A percentile compares a stretch with the other conserved stretches of the same genome.
Evolutionary conservation across 2,329 filamentous ascomycete species (phyloP).

Genomic region (Hymenoscyphus scutula): DNA sequence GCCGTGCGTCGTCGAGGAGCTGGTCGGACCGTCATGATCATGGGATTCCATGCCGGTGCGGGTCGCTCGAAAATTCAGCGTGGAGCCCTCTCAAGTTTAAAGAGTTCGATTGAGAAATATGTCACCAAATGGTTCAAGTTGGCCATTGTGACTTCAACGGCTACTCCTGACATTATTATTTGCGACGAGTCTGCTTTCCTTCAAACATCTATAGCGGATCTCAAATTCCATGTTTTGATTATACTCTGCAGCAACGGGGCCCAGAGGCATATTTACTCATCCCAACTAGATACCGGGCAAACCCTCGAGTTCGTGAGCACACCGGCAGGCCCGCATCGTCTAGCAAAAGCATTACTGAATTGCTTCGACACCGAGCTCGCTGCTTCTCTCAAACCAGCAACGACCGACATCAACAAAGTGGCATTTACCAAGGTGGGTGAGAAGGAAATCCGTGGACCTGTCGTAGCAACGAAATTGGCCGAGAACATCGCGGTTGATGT

Average conservation of each 20-base stretch:
- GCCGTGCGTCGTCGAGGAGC: constrained; percentile 21
- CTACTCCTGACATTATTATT: constrained; percentile 23
- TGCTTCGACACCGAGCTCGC: constrained; percentile 24
- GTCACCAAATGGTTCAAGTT: constrained; percentile 26
- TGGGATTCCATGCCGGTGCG: constrained; percentile 22
- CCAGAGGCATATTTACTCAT: constrained; percentile 21
- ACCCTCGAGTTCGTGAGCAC: constrained; percentile 28
- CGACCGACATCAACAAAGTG: not conserved
- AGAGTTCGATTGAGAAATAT: constrained; percentile 27
- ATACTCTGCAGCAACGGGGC: constrained; percentile 26
- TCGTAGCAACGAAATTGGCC: not conserved
- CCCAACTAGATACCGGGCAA: constrained; percentile 18
- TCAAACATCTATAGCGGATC: constrained; percentile 11
- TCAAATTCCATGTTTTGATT: constrained; percentile 17
- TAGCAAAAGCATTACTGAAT: constrained; percentile 28
- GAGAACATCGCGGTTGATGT: not conserved
- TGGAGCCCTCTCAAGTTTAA: constrained; percentile 17
- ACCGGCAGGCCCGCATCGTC: constrained; percentile 29
- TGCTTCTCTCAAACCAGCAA: not conserved
- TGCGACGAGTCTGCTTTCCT: constrained; percentile 24
- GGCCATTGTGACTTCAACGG: constrained; percentile 10
- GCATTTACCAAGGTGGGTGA: not conserved
- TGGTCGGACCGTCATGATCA: constrained; percentile 23
- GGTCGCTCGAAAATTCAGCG: constrained; percentile 20
- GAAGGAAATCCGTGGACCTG: not conserved